Evolutionary conservation across 139 green algal genomes (phyloP), one percentile per base, ranked within the genome.

Genomic region (Chlorella vulgaris): DNA sequence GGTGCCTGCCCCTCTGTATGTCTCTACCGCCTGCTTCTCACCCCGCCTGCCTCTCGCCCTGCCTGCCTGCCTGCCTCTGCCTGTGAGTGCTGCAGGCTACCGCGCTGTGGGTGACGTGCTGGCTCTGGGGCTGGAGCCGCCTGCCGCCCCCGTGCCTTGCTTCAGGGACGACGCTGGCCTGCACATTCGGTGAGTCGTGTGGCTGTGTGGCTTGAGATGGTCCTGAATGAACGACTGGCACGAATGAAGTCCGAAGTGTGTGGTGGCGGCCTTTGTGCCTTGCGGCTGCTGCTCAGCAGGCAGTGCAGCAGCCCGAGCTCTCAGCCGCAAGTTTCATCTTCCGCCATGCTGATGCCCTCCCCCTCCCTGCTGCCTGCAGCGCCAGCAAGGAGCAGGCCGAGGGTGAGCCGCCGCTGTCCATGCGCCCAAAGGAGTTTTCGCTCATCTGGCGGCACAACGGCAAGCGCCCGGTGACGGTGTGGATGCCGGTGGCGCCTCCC

Each of bases 361-460:
- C 24, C 58, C 7, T 15, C 15, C 15, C 15, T 15, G 47, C 15
- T 15, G 15, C 47, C 47, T 10, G 47, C 47, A 58, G 47, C 47
- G 47, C 47, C 13, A 58, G 47, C 47, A 58, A 58, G 47, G 13
- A 58, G 47, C 47, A 58, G 47, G 47, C 13, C 50, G 15, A 33
- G 15, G 58, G 60, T 42, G 66, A 58, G 58, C 50, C 60, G 26
- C 65, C 47, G 26, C 36, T 38, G 28, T 76, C 75, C 15, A 76
- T 55, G 10, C 67, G 76, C 1, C 92, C 93, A 0, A 66, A 83
- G 18, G 90, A 91, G 60, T 95, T 85, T 67, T 76, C 84, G 19
- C 87, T 98, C 28, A 83, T 98, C 18, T 98, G 92, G 89, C 88
- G 94, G 4, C 85, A 92, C 83, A 91, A 88, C 40, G 84, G 81